phyloP scores from a whole-genome alignment of 176 grass and related monocot genomes.

The Paspalum vaginatum region DNA sequence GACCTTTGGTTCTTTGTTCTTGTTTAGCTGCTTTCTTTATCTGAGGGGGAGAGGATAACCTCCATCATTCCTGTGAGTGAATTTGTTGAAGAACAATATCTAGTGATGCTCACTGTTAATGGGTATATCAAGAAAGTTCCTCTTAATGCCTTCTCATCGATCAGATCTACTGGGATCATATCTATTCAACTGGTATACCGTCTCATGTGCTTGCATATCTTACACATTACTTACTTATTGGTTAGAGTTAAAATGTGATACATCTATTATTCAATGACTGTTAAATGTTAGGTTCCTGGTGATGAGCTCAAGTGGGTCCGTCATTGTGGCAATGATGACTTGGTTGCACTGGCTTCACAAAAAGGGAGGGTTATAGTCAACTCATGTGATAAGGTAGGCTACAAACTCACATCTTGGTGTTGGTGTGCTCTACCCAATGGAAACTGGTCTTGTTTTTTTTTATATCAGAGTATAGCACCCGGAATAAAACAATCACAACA shows the following conservation, averaged over 20 bases:
- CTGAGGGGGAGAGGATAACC: constrained; percentile 90
- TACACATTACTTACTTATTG: constrained; percentile 19
- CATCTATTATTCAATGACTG: constrained; percentile 20
- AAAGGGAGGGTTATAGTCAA: constrained; percentile 91
- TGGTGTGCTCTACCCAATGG: neutral
- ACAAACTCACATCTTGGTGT: constrained; percentile 16
- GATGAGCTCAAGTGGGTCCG: constrained; percentile 96
- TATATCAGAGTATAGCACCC: neutral
- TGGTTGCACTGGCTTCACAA: constrained; percentile 90
- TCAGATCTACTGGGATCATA: constrained; percentile 85
- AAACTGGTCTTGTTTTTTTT: neutral
- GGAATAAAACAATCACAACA: neutral
- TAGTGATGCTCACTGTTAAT: constrained; percentile 85
- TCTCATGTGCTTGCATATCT: constrained; percentile 25
- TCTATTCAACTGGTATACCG: constrained; percentile 87
- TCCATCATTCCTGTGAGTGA: constrained; percentile 92
- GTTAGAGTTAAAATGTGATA: constrained; percentile 12
- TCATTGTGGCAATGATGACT: constrained; percentile 73
- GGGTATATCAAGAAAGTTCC: constrained; percentile 95
- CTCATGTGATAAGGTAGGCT: constrained; percentile 79
- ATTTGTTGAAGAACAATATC: constrained; percentile 87
- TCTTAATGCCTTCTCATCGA: constrained; percentile 88
- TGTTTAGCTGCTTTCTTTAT: constrained; percentile 78
- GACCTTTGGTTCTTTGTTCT: constrained; percentile 19
- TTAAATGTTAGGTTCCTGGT: constrained; percentile 61